Evolutionary conservation across 345 rosid genomes (phyloP), one percentile per base, ranked within the genome.

Genomic region (Lepidium africanum): DNA sequence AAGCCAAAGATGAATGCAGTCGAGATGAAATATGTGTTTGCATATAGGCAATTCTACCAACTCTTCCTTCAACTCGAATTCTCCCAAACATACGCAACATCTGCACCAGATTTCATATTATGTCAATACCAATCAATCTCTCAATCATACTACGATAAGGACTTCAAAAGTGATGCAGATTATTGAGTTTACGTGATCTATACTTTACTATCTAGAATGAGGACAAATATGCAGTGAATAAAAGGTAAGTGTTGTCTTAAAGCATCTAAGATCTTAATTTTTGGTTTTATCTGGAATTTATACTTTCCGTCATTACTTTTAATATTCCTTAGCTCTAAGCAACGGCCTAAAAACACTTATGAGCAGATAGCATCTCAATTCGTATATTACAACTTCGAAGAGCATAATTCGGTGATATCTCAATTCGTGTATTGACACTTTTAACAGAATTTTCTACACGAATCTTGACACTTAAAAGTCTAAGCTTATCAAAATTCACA

Each of bases 41-140:
- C 98, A 90, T 35, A 73, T 80, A 58, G 98, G 97, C 70, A 90
- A 79, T 76, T 90, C 96, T 43, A 86, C 84, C 80, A 90, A 55
- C 78, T 88, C 89, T 76, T 90, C 98, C 73, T 88, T 77, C 62
- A 93, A 77, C 79, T 88, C 95, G 37, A 81, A 93, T 52, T 93
- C 98, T 35, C 96, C 98, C 76, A 93, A 78, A 79, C 98, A 93
- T 23, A 93, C 96, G 71, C 97, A 88, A 40, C 98, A 93, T 71
- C 98, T 92, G 80, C 75, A 46, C 6, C 56, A 53, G 21, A 0
- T 15, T 59, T 39, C 51, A 59, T 17, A 19, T 9, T 13, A 14
- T 23, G 25, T 45, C 16, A 30, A 47, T 25, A 54, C 6, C 43
- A 66, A 19, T 59, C 72, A 63, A 71, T 19, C 45, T 52, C 52